Conservation (phyloP, 2,329 filamentous ascomycete species). For the Chaetothyriales sp. region DNA sequence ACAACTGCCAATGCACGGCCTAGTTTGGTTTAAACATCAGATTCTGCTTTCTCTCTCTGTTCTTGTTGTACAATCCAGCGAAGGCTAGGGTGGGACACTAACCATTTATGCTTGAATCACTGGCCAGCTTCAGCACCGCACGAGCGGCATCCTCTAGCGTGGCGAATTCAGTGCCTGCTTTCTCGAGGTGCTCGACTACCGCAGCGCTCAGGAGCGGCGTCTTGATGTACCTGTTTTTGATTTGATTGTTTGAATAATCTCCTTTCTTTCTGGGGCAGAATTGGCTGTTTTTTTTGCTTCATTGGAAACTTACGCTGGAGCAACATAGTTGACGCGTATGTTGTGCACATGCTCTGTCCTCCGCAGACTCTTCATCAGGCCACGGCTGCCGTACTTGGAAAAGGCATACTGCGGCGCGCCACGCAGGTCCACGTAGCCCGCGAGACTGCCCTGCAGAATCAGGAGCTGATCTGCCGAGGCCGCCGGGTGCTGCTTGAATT, state of each 20-base stretch:
- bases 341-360: slow-evolving; percentile 28
- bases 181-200: slow-evolving; percentile 16
- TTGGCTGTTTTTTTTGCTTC: too few relatives aligned
- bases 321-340: slow-evolving; percentile 36
- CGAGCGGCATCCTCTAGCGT: neutral
- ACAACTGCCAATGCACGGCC: slow-evolving; percentile 23
- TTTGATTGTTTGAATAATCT: neutral
- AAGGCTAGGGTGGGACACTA: neutral
- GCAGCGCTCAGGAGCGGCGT: slow-evolving; percentile 21
- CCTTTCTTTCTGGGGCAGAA: too few relatives aligned
- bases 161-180: slow-evolving; percentile 4
- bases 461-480: slow-evolving; percentile 13
- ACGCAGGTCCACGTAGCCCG: slow-evolving; percentile 26
- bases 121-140: slow-evolving; percentile 1
- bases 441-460: slow-evolving; percentile 20
- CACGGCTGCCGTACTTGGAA: slow-evolving; percentile 33
- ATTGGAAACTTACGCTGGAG: slow-evolving; percentile 28
- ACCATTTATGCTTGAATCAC: slow-evolving; percentile 3
- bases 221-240: slow-evolving; percentile 23
- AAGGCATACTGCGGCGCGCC: slow-evolving; percentile 30
- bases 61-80: too few relatives aligned
- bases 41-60: slow-evolving; percentile 3
- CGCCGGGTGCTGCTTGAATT: slow-evolving; percentile 21
- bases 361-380: slow-evolving; percentile 31
- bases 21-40: slow-evolving; percentile 18